These are phyloP conservation scores for Cyberlindnera bimundalis DNA, from an alignment of 805 yeast species.

Conservation along the genomic window DNA sequence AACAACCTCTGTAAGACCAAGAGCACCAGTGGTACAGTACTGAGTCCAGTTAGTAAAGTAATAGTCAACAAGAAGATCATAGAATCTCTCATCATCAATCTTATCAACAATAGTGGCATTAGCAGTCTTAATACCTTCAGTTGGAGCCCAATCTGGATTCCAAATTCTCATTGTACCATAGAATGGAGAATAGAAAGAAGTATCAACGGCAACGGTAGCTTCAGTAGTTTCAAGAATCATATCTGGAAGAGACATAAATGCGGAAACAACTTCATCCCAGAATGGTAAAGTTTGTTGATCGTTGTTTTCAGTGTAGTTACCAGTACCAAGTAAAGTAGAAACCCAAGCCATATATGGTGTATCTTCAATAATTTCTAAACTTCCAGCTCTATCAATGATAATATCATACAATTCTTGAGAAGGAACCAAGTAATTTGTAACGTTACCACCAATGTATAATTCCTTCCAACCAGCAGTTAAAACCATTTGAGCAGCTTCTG, in stretches of 20 bases:
- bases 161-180: slow-evolving; percentile 39
- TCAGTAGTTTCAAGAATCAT: slow-evolving; percentile 30
- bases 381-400: slow-evolving; percentile 36
- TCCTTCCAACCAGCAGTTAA: slow-evolving; percentile 39
- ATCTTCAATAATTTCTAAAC: slow-evolving; percentile 27
- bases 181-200: slow-evolving; percentile 39
- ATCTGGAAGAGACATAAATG: slow-evolving; percentile 37
- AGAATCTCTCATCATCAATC: slow-evolving; percentile 32
- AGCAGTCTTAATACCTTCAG: slow-evolving; percentile 31
- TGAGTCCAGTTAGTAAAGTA: slow-evolving; percentile 37
- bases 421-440: slow-evolving; percentile 39
- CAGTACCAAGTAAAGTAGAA: slow-evolving; percentile 32
- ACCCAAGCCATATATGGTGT: slow-evolving; percentile 31
- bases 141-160: slow-evolving; percentile 37
- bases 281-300: slow-evolving; percentile 38
- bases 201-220: slow-evolving; percentile 36
- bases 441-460: slow-evolving; percentile 39
- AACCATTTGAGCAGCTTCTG: slow-evolving; percentile 44
- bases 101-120: slow-evolving; percentile 35
- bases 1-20: slow-evolving; percentile 11
- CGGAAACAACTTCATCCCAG: slow-evolving; percentile 42
- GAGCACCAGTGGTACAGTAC: slow-evolving; percentile 29
- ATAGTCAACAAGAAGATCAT: slow-evolving; percentile 31
- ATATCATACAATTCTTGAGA: slow-evolving; percentile 36
- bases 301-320: slow-evolving; percentile 32